Evolutionary conservation across 2,329 filamentous ascomycete species (phyloP).

Genomic region (Fusarium continuum): DNA sequence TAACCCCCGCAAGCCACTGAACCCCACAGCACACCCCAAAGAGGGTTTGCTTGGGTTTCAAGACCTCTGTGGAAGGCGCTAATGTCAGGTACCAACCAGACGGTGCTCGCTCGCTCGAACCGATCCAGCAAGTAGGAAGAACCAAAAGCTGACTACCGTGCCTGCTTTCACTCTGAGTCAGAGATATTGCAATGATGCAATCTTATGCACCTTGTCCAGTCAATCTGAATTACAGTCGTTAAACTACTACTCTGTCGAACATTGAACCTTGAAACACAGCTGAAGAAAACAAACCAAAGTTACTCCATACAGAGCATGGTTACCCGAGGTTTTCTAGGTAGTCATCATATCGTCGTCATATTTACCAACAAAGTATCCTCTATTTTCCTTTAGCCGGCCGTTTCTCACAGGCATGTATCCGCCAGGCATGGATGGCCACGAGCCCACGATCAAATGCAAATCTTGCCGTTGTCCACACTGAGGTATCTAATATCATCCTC

Average conservation of each 20-base stretch:
- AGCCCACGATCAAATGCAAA: conserved; percentile 35
- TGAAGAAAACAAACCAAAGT: neutral
- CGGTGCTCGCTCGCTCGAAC: conserved; percentile 27
- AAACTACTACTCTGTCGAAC: conserved; percentile 5
- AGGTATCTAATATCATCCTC: conserved; percentile 33
- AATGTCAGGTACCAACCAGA: conserved; percentile 41
- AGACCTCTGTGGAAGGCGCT: conserved; percentile 32
- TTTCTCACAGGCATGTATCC: conserved; percentile 26
- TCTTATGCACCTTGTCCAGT: neutral
- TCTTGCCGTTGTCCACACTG: conserved; percentile 35
- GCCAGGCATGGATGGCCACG: conserved; percentile 23
- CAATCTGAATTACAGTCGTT: neutral
- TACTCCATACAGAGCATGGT: conserved; percentile 10
- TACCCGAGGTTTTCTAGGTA: neutral
- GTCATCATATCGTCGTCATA: conserved; percentile 25
- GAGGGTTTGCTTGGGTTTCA: conserved; percentile 21
- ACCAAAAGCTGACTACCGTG: conserved; percentile 20
- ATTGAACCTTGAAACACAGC: neutral
- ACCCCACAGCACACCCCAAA: conserved; percentile 23
- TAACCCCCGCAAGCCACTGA: conserved; percentile 29
- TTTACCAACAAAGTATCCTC: conserved; percentile 9
- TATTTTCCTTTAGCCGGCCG: conserved; percentile 14
- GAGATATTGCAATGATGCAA: neutral
- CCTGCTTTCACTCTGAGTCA: neutral
- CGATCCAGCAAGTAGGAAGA: conserved; percentile 21